Conservation (phyloP, 1,284 basidiomycete genomes). For the Earliella scabrosa region DNA sequence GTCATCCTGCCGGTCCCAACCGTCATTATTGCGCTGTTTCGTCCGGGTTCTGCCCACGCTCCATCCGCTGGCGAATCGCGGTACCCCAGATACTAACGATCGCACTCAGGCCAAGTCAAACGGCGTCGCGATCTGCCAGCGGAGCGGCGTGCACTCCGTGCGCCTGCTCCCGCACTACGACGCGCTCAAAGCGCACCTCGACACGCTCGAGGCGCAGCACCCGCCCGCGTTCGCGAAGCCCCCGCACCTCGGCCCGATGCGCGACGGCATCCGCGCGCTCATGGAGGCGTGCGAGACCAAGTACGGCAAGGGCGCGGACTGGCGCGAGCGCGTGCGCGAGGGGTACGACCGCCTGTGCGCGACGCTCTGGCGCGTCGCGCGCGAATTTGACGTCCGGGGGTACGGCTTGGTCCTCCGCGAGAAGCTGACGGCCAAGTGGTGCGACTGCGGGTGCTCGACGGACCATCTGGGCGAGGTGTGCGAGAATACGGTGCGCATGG, state of each 20-base stretch:
- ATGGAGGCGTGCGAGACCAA: slow-evolving; percentile 64
- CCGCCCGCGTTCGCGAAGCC: slow-evolving; percentile 62
- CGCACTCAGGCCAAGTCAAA: slow-evolving; percentile 61
- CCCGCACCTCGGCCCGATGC: slow-evolving; percentile 59
- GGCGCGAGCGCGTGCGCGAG: slow-evolving; percentile 57
- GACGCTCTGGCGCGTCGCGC: slow-evolving; percentile 66
- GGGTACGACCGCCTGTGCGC: slow-evolving; percentile 66
- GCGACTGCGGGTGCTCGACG: slow-evolving; percentile 76
- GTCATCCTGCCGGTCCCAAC: no score
- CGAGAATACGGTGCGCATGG: slow-evolving; percentile 68
- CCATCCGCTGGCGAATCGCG: no score
- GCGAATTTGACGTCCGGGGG: slow-evolving; percentile 70
- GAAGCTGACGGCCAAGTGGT: slow-evolving; percentile 73
- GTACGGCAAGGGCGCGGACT: slow-evolving; percentile 44
- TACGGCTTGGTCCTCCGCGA: slow-evolving; percentile 70
- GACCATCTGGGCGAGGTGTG: slow-evolving; percentile 76
- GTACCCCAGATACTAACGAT: neutral
- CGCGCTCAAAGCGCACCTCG: slow-evolving; percentile 61
- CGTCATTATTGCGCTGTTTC: no score
- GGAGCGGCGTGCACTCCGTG: slow-evolving; percentile 65
- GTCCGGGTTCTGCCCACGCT: no score
- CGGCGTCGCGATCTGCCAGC: slow-evolving; percentile 62
- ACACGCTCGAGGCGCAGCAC: slow-evolving; percentile 58
- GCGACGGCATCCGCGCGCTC: slow-evolving; percentile 58
- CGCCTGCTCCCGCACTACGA: slow-evolving; percentile 63